Percentiles rank a stretch among this genome's conserved stretches.
Evolutionary conservation across 129 eudicot species (phyloP).

Genomic region (Centrapalus pauciflorus): DNA sequence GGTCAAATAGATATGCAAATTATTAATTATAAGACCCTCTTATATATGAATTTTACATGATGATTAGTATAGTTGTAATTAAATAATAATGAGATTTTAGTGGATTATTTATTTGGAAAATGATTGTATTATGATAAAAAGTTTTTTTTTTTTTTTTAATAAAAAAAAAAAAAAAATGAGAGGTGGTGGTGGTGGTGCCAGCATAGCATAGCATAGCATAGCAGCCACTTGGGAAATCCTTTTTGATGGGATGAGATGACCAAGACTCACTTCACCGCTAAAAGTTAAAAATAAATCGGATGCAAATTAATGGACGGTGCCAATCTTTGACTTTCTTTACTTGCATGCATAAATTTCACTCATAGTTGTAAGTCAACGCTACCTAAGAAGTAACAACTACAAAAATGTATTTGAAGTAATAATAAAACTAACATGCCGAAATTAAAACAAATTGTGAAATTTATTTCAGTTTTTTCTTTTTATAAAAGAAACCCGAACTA

Average conservation of each 20-base stretch:
- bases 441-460: not conserved
- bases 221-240: constrained; percentile 5
- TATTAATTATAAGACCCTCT: no score
- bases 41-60: no score
- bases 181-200: constrained; percentile 17
- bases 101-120: no score
- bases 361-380: not conserved
- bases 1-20: no score
- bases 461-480: no score
- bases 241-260: constrained; percentile 12
- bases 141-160: no score
- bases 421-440: not conserved
- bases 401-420: not conserved
- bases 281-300: constrained; percentile 12
- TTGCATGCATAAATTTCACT: constrained; percentile 1
- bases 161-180: not conserved
- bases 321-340: constrained; percentile 18
- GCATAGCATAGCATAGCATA: constrained; percentile 5
- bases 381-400: not conserved
- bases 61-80: no score
- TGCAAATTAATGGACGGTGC: constrained; percentile 28
- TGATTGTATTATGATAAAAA: no score
- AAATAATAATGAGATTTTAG: no score
- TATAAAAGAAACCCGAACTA: no score
- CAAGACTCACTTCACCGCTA: not conserved